Evolutionary conservation across 345 rosid genomes (phyloP).

Genomic region (Aethionema arabicum): DNA sequence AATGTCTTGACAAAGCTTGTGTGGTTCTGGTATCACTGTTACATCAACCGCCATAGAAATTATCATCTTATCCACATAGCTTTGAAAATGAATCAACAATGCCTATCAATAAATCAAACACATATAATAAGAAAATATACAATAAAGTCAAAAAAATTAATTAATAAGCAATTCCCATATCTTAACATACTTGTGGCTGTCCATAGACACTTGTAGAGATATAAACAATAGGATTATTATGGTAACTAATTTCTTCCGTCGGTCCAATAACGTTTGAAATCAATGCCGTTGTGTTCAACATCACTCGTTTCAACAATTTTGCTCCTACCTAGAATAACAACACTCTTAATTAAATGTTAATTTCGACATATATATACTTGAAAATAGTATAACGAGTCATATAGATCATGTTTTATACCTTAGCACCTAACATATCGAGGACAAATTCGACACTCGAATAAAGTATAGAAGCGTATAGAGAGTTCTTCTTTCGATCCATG

Average conservation of each 20-base stretch:
- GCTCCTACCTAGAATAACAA: slow-evolving; percentile 12
- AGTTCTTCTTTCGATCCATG: not conserved
- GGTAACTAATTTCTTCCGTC: slow-evolving; percentile 44
- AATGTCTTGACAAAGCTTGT: slow-evolving; percentile 44
- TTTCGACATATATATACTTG: not conserved
- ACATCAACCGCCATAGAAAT: slow-evolving; percentile 53
- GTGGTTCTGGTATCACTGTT: slow-evolving; percentile 54
- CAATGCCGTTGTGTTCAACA: slow-evolving; percentile 42
- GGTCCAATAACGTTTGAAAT: slow-evolving; percentile 50
- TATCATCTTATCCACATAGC: slow-evolving; percentile 57
- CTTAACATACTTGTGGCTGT: slow-evolving; percentile 44
- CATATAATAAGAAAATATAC: no score
- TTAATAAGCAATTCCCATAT: not conserved
- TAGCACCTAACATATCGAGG: slow-evolving; percentile 26
- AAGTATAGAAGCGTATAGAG: slow-evolving; percentile 43
- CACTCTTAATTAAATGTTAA: not conserved
- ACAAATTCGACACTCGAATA: slow-evolving; percentile 20
- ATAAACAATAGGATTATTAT: slow-evolving; percentile 24
- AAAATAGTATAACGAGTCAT: not conserved
- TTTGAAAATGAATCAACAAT: slow-evolving; percentile 7
- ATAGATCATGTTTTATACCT: slow-evolving; percentile 22
- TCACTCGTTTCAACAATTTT: slow-evolving; percentile 45
- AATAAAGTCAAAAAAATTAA: not conserved
- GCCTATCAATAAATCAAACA: slow-evolving; percentile 40
- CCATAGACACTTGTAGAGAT: slow-evolving; percentile 50